Evolutionary conservation across 176 grass and related monocot genomes (phyloP), one percentile per base, ranked within the genome.

Genomic region (Zizania latifolia): DNA sequence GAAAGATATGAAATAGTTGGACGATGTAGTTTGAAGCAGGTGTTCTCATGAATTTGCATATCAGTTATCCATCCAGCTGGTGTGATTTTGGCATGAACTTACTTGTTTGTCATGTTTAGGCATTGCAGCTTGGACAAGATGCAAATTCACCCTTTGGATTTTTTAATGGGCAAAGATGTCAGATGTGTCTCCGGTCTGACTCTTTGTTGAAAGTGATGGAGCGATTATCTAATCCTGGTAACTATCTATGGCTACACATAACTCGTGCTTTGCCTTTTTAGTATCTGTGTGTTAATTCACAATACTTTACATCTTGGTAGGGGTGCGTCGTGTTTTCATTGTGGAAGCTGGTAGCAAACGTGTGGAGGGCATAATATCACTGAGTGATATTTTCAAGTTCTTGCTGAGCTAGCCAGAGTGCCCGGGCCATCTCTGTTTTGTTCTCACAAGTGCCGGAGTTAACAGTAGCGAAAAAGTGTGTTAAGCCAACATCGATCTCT

Each of bases 171-270:
- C 89, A 99, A 76, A 92, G 96, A 77, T 94, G 91, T 60, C 96
- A 99, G 77, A 99, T 99, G 96, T 99, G 96, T 81, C 92, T 99
- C 14, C 89, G 89, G 28, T 84, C 89, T 38, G 96, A 99, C 84
- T n/a, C 92, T 51, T 67, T 95, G 82, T 65, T 92, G 46, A 99
- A 99, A 78, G 96, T 99, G 77, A 92, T 99, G 96, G 96, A 99
- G 67, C 87, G 96, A 63, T 66, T 99, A 81, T 79, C 92, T 55
- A 99, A 92, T 86, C 96, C 92, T 86, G 96, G 92, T 99, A 84
- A 58, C 27, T 32, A 38, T 4, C 10, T 56, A 1, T 26, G 4
- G 28, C 19, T 30, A 0, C 44, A 4, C 33, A 32, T 23, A n/a
- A n/a, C n/a, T n/a, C n/a, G n/a, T n/a, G n/a, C n/a, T n/a, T n/a